Evolutionary conservation across 202 grass and related monocot genomes (phyloP), one percentile per base, ranked within the genome.

Genomic region (Carex arenaria): DNA sequence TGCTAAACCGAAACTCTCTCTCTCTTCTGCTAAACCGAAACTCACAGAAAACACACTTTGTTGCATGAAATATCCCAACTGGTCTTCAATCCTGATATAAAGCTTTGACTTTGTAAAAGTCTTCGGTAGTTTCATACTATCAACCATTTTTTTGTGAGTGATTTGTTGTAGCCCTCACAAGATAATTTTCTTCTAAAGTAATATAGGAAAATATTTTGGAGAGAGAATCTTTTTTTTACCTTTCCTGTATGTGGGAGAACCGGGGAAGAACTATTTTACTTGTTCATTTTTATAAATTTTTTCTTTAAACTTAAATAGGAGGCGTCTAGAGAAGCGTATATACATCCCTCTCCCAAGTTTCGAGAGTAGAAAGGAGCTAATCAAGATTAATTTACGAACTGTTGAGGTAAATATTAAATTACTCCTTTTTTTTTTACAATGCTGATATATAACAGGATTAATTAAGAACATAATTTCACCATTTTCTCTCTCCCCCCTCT

Each of bases 311-410:
- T 59, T 78, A 78, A 81, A 30, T 83, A 95, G 96, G 90, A 94
- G 96, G 85, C 89, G 96, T 85, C 78, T 99, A 66, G 96, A 99
- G 89, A 99, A 99, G 70, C 89, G 96, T 70, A 95, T 99, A 84
- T 99, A 99, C 60, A 99, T 99, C 67, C 96, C 96, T 76, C 96
- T 99, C 78, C 96, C 96, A 64, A 93, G 86, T 67, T 99, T 95
- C 38, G 96, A 99, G 88, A 95, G 96, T 52, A 87, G 96, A 92
- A 99, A 95, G 81, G 93, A 92, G 60, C 93, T 99, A 51, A 99
- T 99, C 87, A 95, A 86, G 51, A 99, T 99, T 59, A 99, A 99
- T 88, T 90, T 99, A 84, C 93, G 90, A 89, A 99, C 93, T 40
- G 89, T 99, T 67, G 89, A 99, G 93, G 96, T 99, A 93, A 72